A percentile compares a stretch with the other conserved stretches of the same genome.
Evolutionary conservation across 2,329 filamentous ascomycete genomes (phyloP).

Genomic region (Aspergillus tanneri): DNA sequence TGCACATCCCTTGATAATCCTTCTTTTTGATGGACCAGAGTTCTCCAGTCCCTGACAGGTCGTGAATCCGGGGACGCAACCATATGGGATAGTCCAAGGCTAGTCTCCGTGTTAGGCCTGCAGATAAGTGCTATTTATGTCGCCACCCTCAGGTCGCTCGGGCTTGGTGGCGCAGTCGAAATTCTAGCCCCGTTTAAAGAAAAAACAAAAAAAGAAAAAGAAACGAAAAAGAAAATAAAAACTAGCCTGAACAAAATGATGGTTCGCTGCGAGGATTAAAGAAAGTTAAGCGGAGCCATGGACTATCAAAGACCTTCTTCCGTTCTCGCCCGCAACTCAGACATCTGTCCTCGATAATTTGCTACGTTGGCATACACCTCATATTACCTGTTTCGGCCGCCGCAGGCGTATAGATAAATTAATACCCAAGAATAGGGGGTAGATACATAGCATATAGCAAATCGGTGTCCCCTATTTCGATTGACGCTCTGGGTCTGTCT

Average conservation of each 20-base stretch:
- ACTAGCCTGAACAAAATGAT: neutral
- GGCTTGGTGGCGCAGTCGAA: constrained; percentile 20
- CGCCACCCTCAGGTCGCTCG: constrained; percentile 20
- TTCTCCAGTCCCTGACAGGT: constrained; percentile 14
- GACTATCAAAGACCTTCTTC: constrained; percentile 7
- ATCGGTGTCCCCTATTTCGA: neutral
- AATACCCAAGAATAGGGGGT: no score
- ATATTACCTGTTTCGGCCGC: neutral
- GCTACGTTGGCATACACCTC: neutral
- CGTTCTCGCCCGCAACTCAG: constrained; percentile 11
- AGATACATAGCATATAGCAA: neutral
- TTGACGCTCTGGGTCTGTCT: neutral
- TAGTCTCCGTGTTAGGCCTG: constrained; percentile 18
- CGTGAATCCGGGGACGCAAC: constrained; percentile 20
- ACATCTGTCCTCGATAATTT: neutral
- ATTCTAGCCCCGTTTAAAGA: constrained; percentile 3
- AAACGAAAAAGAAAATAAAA: constrained; percentile 6
- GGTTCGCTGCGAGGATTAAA: neutral
- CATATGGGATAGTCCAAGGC: constrained; percentile 11
- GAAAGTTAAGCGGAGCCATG: constrained; percentile 13
- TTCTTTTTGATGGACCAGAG: constrained; percentile 2
- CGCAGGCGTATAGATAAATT: neutral
- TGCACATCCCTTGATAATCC: constrained; percentile 14
- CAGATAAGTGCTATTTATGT: constrained; percentile 20
- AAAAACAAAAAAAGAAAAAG: constrained; percentile 4